phyloP scores from a whole-genome alignment of 139 green algal genomes.

The Tetratostichococcus sp. region DNA sequence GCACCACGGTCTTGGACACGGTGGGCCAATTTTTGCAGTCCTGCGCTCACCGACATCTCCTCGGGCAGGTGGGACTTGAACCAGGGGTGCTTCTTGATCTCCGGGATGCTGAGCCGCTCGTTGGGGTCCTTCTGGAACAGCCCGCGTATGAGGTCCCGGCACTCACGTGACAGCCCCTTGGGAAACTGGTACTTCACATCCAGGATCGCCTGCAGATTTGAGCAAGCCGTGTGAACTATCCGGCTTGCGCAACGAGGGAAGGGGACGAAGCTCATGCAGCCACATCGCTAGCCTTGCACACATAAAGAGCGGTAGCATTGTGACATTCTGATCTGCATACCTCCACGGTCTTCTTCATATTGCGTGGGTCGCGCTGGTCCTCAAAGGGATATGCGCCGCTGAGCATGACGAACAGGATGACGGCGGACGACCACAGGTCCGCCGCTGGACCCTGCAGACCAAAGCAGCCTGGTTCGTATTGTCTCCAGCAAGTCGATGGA shows the following conservation, averaged over 20 bases:
- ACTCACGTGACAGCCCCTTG: constrained; percentile 14
- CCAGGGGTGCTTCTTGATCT: constrained; percentile 40
- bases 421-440: constrained; percentile 47
- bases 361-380: constrained; percentile 16
- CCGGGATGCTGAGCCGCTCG: constrained; percentile 17
- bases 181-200: neutral
- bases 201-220: neutral
- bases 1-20: too few relatives aligned
- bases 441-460: constrained; percentile 13
- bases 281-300: too few relatives aligned
- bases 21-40: too few relatives aligned
- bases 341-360: constrained; percentile 17
- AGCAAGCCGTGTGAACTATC: too few relatives aligned
- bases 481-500: too few relatives aligned
- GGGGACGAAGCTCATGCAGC: too few relatives aligned
- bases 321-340: neutral
- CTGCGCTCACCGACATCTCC: neutral
- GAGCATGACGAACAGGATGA: constrained; percentile 40
- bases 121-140: constrained; percentile 33
- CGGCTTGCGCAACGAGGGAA: too few relatives aligned
- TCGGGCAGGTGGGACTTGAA: constrained; percentile 31
- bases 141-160: constrained; percentile 23
- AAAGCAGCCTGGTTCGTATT: too few relatives aligned
- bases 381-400: constrained; percentile 20
- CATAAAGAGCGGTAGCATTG: too few relatives aligned